Conservation (phyloP, 768 basidiomycete genomes). For the Antrodiella citrinella region DNA sequence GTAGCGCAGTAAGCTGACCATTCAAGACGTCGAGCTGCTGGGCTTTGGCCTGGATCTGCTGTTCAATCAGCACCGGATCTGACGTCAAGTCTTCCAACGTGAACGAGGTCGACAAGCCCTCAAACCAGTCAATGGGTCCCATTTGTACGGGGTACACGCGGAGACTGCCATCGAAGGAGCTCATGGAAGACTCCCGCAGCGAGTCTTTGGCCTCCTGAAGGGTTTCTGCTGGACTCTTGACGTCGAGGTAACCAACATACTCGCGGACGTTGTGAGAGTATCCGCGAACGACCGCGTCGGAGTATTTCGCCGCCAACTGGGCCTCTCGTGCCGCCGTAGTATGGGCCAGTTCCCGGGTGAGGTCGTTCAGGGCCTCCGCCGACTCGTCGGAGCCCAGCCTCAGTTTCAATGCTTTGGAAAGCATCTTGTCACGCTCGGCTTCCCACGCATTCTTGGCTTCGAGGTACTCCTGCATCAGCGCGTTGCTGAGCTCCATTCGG, state of each 20-base stretch:
- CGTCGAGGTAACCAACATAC: slow-evolving; percentile 19
- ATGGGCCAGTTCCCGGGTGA: slow-evolving; percentile 21
- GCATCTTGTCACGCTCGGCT: slow-evolving; percentile 20
- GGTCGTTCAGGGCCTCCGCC: slow-evolving; percentile 9
- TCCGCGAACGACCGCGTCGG: slow-evolving; percentile 23
- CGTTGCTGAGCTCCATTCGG: slow-evolving; percentile 21
- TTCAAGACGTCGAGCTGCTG: slow-evolving; percentile 20
- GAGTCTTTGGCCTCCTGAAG: slow-evolving; percentile 20
- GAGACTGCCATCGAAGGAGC: slow-evolving; percentile 20
- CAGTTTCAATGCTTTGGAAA: slow-evolving; percentile 12
- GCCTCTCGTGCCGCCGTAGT: slow-evolving; percentile 20
- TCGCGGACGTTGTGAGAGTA: slow-evolving; percentile 21
- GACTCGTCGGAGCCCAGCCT: slow-evolving; percentile 1
- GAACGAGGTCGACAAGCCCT: slow-evolving; percentile 21
- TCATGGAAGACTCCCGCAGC: slow-evolving; percentile 20
- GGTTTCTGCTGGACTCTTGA: background rate
- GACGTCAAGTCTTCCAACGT: slow-evolving; percentile 22
- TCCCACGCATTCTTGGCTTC: slow-evolving; percentile 23
- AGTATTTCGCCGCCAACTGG: slow-evolving; percentile 21
- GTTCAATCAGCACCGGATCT: slow-evolving; percentile 17
- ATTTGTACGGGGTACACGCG: slow-evolving; percentile 22
- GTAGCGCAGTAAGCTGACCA: slow-evolving; percentile 13
- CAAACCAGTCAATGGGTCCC: slow-evolving; percentile 23
- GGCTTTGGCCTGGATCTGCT: slow-evolving; percentile 19
- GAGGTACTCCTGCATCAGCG: slow-evolving; percentile 22